Base-by-base conservation (phyloP, 805 yeast genomes). In the Trichomonascus vanleenenianus region DNA sequence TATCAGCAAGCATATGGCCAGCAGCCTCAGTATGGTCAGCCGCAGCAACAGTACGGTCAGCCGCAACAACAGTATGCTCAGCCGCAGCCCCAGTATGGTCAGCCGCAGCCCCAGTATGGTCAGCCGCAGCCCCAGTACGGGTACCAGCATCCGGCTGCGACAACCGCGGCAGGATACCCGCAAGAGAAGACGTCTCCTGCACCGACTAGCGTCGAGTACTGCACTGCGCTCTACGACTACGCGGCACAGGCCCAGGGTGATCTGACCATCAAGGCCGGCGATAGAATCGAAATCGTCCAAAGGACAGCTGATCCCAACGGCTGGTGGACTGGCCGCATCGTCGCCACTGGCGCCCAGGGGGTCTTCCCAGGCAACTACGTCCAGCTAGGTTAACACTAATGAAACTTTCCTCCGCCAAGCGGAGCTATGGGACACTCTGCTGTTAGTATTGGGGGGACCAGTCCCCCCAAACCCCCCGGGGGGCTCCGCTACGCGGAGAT, bases 321-420 rank as follows among this genome's bases (percentile, higher is more conserved):
- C 4, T 93, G 98, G 98, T 93, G 98, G 98, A 87, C 96, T 0
- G 98, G 98, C 11, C 67, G 73, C 34, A 68, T 75, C 51, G 27
- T 22, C 27, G 27, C 27, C 27, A 85, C 87, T 56, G 97, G 96
- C 7, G 82, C 73, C 48, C 81, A 83, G 48, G 98, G 98, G 48
- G 83, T 81, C 9, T 93, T 94, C 71, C 98, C 98, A 4, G 98
- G 96, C 8, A 93, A 91, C 61, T 93, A 93, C 58, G 98, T 93
- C 22, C 91, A 84, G 62, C 63, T 86, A 15, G 56, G 57, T 3
- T 53, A 43, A 46, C 16, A 16, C 27, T 22, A 22, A 22, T 22
- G 11, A n/a, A 22, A 22, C 27, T 22, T n/a, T n/a, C n/a, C n/a
- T n/a, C n/a, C n/a, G n/a, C n/a, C n/a, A n/a, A n/a, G n/a, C n/a